Base-by-base conservation (phyloP, 441 rosid species). In the Flueggea neowawraea region DNA sequence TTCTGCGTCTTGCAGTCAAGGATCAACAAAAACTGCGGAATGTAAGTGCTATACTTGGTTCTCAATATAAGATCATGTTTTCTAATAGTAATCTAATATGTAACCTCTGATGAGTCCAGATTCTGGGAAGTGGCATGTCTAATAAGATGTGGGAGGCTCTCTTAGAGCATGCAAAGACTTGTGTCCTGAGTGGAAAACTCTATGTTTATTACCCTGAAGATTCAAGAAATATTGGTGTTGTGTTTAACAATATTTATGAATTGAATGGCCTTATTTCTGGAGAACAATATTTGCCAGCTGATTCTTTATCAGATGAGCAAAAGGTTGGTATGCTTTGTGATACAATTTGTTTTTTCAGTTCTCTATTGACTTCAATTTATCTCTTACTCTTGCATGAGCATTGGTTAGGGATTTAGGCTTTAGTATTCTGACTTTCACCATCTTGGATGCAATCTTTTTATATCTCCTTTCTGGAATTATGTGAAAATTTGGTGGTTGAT, bases 111-210 rank as follows among this genome's bases (percentile, higher is more conserved):
- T 62, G 64, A 31, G 66, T 72, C 60, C 78, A 95, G 99, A 87
- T 85, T 84, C 94, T 95, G 63, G 99, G 99, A 55, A 84, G 94
- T 54, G 99, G 99, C n/a, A 95, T 95, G 98, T 92, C 99, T 66
- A 95, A 89, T 82, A 92, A 83, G 84, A 95, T 95, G 99, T 95
- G 99, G 99, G 99, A 95, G 0, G 93, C 96, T 69, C 87, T 92
- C 61, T 63, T 85, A 66, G 98, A 95, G 61, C 99, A 95, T 56
- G 97, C 99, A 6, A 95, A 91, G 86, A 95, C 99, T 28, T 95
- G 98, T 72, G 90, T 76, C 64, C 81, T 85, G 31, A 66, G 89
- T 49, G 85, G 96, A 59, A 95, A 90, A 80, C 78, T 85, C 64
- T 90, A 92, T 70, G 78, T 95, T 64, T 95, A 87, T 70, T 85